Base-by-base conservation (phyloP, 2,329 filamentous ascomycete species). In the Sporothrix brasiliensis region DNA sequence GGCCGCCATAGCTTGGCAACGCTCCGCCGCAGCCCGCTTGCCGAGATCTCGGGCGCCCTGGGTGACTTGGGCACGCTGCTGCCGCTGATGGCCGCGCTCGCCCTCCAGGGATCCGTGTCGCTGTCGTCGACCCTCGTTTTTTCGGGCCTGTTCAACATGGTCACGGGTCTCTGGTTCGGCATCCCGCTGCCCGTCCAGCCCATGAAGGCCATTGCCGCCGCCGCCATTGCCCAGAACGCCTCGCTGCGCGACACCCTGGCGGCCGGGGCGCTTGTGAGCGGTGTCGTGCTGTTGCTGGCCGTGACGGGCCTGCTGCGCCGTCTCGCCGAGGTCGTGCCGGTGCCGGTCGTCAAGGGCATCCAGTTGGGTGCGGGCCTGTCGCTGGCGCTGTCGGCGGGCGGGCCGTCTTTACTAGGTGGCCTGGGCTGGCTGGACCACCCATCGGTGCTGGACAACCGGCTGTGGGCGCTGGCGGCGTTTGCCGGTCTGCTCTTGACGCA, bases 111-210 rank as follows among this genome's bases (percentile, higher is more conserved):
- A 47, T 94, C 92, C 10, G 92, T 98, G 75, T 90, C 92, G 27
- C 86, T 98, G 1, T 88, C 92, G 34, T 89, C 90, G 63, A 97
- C 94, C 0, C 86, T 98, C 0, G 87, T 98, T 6, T 95, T 97
- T 78, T 94, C 93, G 0, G 95, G 95, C 1, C 77, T 94, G 11
- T 94, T 91, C 79, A 98, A 98, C 76, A 87, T 97, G 69, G 76
- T 91, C 14, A 97, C 94, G 0, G 95, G 94, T 21, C 77, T 89
- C 1, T 80, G 90, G 44, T 98, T 97, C 76, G 94, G 94, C 7
- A 91, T 98, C 53, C 94, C 94, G 2, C 81, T 97, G 3, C 94
- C 94, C 0, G 93, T 97, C 0, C 94, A 97, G 81, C 94, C 94
- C n/a, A 90, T 90, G 88, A 90, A 90, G 82, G 86, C 94, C 50